Evolutionary conservation across 2,329 filamentous ascomycete species (phyloP).

Genomic region (Colletotrichum musicola): DNA sequence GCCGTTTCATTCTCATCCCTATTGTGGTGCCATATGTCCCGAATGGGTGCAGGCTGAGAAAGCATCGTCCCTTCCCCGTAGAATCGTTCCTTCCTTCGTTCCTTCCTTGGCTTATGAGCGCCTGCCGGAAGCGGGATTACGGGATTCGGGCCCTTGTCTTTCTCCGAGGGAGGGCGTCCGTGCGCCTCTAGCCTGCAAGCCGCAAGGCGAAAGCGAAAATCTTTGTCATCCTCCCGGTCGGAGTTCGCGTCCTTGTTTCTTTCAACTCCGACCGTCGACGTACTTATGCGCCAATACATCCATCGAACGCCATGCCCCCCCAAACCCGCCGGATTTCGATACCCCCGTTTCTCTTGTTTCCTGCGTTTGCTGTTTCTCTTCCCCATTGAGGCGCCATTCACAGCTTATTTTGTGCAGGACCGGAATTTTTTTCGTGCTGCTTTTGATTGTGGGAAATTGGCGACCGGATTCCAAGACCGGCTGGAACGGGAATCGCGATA

Average conservation of each 20-base stretch:
- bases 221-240: background rate
- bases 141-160: background rate
- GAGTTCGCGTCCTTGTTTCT: background rate
- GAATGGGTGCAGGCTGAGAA: background rate
- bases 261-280: constrained; percentile 8
- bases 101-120: background rate
- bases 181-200: background rate
- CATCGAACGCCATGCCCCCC: constrained; percentile 10
- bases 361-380: background rate
- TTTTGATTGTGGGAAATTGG: background rate
- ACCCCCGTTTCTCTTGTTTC: too few species aligned
- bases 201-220: background rate
- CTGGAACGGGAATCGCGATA: background rate
- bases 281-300: constrained; percentile 21
- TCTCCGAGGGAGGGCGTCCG: background rate
- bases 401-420: background rate
- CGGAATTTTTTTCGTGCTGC: background rate
- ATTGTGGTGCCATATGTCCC: background rate
- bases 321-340: constrained; percentile 31
- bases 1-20: constrained; percentile 12
- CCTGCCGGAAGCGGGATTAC: constrained; percentile 1
- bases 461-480: constrained; percentile 19
- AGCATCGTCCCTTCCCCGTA: background rate
- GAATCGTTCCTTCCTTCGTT: too few species aligned
- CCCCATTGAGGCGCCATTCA: constrained; percentile 1